A percentile compares a stretch with the other conserved stretches of the same genome.
phyloP scores from a whole-genome alignment of 768 basidiomycete species.

The Auricularia sp. region DNA sequence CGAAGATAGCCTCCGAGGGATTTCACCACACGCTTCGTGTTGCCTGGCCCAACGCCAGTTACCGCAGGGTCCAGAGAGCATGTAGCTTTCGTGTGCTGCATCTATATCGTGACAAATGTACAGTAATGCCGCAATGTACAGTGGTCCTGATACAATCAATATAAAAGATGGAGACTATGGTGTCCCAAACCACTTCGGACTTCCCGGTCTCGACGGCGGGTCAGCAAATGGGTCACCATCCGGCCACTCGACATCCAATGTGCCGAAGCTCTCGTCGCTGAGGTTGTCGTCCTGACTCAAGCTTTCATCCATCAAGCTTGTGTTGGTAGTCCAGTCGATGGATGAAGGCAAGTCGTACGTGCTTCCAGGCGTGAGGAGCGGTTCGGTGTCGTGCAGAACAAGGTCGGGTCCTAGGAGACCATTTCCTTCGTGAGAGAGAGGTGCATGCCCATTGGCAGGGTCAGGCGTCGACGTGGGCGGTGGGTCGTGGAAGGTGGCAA shows the following conservation, averaged over 20 bases:
- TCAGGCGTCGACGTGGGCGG: not conserved
- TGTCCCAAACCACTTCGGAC: not conserved
- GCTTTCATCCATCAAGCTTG: not conserved
- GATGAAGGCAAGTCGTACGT: not conserved
- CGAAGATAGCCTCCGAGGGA: too few relatives aligned
- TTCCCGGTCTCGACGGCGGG: not conserved
- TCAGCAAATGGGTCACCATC: not conserved
- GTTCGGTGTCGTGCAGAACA: not conserved
- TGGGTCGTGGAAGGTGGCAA: not conserved
- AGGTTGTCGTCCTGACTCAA: not conserved
- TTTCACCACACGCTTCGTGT: too few relatives aligned
- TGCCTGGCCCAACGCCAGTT: not conserved
- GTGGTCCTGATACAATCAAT: not conserved
- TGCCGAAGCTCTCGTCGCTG: constrained; percentile 1
- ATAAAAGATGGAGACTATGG: not conserved
- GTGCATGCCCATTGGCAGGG: not conserved
- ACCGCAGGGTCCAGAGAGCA: too few relatives aligned
- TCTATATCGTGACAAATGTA: not conserved
- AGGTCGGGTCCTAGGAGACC: not conserved
- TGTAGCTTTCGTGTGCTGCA: not conserved
- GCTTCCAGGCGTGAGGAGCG: not conserved
- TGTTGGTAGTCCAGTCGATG: not conserved
- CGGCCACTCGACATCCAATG: not conserved
- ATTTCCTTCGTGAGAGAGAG: not conserved
- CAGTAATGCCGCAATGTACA: not conserved